Evolutionary conservation across 495 filamentous ascomycete species (phyloP), one percentile per base, ranked within the genome.

Genomic region (Penicillium angulare): DNA sequence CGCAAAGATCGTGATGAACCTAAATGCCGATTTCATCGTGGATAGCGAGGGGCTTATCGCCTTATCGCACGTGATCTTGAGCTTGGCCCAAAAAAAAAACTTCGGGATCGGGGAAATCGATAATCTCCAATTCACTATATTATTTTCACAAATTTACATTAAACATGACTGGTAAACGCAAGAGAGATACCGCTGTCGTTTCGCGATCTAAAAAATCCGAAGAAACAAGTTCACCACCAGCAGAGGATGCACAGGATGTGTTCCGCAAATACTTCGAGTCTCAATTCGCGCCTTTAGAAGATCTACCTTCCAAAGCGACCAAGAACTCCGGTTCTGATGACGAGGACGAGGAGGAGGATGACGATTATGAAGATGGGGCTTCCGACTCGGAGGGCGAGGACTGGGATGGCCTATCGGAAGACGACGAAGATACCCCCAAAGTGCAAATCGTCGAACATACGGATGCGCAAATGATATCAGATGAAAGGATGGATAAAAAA

Each of bases 231-330:
- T 49, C 60, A 0, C 41, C 55, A 17, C 57, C 61, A 29, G 48
- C 52, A 16, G 59, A 63, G 22, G 62, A 64, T 46, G 59, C 67
- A 22, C 67, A 74, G 34, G 83, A 79, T 47, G 72, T 87, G 27
- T 84, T 98, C 54, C 83, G 83, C 49, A 85, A 83, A 53, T 85
- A 89, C 63, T 97, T 98, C 65, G 93, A 97, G 69, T 81, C 86
- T 7, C 84, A 86, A 58, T 97, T 96, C 68, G 80, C 84, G 55
- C 89, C 92, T 9, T 60, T 97, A 17, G 74, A 38, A 10, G n/a
- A 76, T 57, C 52, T 55, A 50, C 63, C 61, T 29, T 43, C 50
- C 7, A 53, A 55, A 5, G 13, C 49, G 15, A 26, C 48, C 3
- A 36, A 54, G 5, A 20, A 48, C 13, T 42, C 56, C 15, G 55